Base-by-base conservation (phyloP, 2,329 filamentous ascomycete genomes). In the Teratosphaeria destructans region DNA sequence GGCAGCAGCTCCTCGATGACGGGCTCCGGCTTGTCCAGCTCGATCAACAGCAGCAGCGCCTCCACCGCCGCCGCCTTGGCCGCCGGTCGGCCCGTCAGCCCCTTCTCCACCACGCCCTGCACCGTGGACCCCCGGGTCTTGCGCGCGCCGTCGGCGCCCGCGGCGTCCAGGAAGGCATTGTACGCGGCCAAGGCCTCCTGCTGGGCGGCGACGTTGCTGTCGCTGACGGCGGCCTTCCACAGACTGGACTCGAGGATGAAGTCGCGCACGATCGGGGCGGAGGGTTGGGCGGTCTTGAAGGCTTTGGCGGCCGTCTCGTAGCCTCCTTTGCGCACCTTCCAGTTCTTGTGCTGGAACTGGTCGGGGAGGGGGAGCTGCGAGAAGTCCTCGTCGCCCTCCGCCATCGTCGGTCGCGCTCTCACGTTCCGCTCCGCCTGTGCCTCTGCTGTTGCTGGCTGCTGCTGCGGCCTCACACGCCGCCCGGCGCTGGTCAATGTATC, bases 171-270 rank as follows among this genome's bases (percentile, higher is more conserved):
- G 72, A 97, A 99, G 1, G 90, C 86, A 75, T 91, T 95, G 68
- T 96, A 83, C 43, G 93, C 88, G 55, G 83, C 85, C 55, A 99
- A 84, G 62, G 89, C 94, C 67, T 99, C 95, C 76, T 95, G 88
- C 74, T 99, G 94, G 37, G 95, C 94, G 19, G 93, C 94, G 60
- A 99, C 94, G 69, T 99, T 99, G 58, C 92, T 94, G 75, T 99
- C 94, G 67, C 86, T 85, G 6, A 94, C 93, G 1, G 92, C 94
- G 39, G 85, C 87, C 74, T 97, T 97, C 93, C 91, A 96, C 62
- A 99, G 74, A 63, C 85, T 79, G 0, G 91, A 81, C 66, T 99
- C 94, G 71, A 88, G 85, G 62, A 94, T 76, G 70, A 97, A 99
- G 1, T 93, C 90, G 67, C 85, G 83, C 68, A 99, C 96, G 39